These are phyloP conservation scores for Dacryopinax spathularia DNA, from an alignment of 768 basidiomycete species.

Conservation along the genomic window DNA sequence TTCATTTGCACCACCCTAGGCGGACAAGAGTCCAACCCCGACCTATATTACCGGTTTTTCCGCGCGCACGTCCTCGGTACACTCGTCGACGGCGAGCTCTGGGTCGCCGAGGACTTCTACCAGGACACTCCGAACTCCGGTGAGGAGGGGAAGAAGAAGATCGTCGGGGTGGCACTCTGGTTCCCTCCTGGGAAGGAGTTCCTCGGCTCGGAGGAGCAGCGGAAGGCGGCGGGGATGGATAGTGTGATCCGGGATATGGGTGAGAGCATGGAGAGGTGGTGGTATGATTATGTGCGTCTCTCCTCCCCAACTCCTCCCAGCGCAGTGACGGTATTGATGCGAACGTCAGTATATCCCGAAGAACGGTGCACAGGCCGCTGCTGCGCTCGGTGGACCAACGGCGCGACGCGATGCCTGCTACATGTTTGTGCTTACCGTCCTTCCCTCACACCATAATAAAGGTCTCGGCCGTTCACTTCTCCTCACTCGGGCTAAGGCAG, in stretches of 20 bases:
- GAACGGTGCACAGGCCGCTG: too few species aligned
- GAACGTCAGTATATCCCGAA: background rate
- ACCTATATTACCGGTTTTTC: background rate
- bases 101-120: background rate
- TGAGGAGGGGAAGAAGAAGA: background rate
- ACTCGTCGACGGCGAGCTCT: background rate
- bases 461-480: background rate
- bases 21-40: background rate
- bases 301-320: too few species aligned
- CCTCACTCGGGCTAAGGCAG: background rate
- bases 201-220: background rate
- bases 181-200: background rate
- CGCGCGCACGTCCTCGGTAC: background rate
- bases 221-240: background rate
- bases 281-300: background rate
- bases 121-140: too few species aligned
- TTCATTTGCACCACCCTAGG: background rate
- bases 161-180: background rate
- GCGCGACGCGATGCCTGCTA: background rate
- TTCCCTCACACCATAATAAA: background rate
- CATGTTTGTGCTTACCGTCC: background rate
- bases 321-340: background rate
- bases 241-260: background rate
- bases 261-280: background rate
- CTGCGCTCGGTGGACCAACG: background rate